Evolutionary conservation across 805 yeast species (phyloP).

Genomic region (Ogataea paradorogensis): DNA sequence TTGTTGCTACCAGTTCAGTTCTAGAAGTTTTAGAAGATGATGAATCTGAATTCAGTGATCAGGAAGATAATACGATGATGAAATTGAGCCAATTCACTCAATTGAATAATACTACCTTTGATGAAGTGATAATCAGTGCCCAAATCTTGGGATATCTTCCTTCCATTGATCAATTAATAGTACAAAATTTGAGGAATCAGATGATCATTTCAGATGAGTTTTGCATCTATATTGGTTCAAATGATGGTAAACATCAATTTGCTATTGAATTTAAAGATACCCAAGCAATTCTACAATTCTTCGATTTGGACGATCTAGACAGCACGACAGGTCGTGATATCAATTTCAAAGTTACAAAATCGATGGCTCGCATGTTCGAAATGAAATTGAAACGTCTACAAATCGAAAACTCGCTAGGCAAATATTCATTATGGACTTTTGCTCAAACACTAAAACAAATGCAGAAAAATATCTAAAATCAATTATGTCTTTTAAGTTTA

Average conservation of each 20-base stretch:
- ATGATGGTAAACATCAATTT: slow-evolving; percentile 1
- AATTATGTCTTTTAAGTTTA: slow-evolving; percentile 31
- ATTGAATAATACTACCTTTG: background rate
- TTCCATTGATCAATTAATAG: slow-evolving; percentile 2
- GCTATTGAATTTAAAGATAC: slow-evolving; percentile 5
- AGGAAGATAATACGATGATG: background rate
- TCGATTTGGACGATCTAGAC: slow-evolving; percentile 3
- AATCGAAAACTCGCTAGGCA: background rate
- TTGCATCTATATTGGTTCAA: slow-evolving; percentile 7
- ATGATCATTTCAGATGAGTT: slow-evolving; percentile 4
- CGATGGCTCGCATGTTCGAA: background rate
- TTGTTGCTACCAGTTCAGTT: slow-evolving; percentile 1
- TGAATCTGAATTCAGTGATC: too few relatives aligned
- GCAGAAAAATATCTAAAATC: slow-evolving; percentile 15
- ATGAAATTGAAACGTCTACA: slow-evolving; percentile 2
- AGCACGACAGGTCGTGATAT: background rate
- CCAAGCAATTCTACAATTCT: slow-evolving; percentile 2
- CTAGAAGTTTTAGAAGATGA: background rate
- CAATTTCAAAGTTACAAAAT: background rate
- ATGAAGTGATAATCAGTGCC: background rate
- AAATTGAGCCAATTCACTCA: background rate
- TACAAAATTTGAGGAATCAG: background rate
- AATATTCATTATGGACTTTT: slow-evolving; percentile 10
- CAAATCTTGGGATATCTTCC: slow-evolving; percentile 16
- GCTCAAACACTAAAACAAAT: slow-evolving; percentile 15